phyloP scores from a whole-genome alignment of 164 flowering plant genomes.

The Santalum album region DNA sequence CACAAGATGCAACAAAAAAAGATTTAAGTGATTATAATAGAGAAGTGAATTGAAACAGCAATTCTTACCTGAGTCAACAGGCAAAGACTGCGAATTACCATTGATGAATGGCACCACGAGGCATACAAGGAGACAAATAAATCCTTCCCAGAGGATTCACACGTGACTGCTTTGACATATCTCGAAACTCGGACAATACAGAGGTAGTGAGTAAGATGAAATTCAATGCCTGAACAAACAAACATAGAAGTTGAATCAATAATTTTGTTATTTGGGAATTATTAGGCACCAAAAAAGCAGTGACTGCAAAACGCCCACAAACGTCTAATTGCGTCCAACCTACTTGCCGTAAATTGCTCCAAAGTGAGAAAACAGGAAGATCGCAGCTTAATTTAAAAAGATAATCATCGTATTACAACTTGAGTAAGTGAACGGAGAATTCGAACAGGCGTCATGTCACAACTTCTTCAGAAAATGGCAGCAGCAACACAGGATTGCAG shows the following conservation, averaged over 20 bases:
- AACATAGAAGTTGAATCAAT: background rate
- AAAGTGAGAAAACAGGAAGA: too few relatives aligned
- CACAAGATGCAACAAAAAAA: too few relatives aligned
- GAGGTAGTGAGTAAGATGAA: slow-evolving; percentile 86
- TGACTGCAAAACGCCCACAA: too few relatives aligned
- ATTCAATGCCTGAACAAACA: slow-evolving; percentile 73
- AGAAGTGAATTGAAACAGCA: background rate
- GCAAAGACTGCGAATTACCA: slow-evolving; percentile 93
- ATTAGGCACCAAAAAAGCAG: too few relatives aligned
- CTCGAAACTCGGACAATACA: slow-evolving; percentile 72
- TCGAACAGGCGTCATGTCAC: too few relatives aligned
- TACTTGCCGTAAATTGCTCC: too few relatives aligned
- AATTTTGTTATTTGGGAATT: background rate
- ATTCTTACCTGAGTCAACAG: slow-evolving; percentile 76
- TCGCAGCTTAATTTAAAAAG: too few relatives aligned
- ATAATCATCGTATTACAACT: too few relatives aligned
- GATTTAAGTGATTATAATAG: background rate
- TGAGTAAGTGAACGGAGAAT: too few relatives aligned
- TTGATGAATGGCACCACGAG: slow-evolving; percentile 96
- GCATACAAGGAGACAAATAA: slow-evolving; percentile 78
- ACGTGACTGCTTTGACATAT: slow-evolving; percentile 66
- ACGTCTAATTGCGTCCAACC: too few relatives aligned
- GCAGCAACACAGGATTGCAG: too few relatives aligned
- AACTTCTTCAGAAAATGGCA: too few relatives aligned
- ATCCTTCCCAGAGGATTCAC: slow-evolving; percentile 67